Conservation (phyloP, 306 rosid species). For the Astragalus glycyphyllos region DNA sequence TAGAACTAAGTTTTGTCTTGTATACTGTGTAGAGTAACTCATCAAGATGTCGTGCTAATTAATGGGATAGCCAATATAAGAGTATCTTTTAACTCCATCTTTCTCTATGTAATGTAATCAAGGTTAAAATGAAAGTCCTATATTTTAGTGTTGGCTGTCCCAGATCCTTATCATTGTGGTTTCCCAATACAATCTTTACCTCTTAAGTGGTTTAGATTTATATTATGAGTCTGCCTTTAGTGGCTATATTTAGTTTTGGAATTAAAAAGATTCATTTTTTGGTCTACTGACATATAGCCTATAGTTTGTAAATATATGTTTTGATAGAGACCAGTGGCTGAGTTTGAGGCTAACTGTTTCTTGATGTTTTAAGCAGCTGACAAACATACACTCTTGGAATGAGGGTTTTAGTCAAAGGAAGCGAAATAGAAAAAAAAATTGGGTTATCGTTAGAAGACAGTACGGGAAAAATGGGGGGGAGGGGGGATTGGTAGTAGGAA, state of each 20-base stretch:
- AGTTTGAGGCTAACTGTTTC: neutral
- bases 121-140: neutral
- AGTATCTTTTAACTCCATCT: neutral
- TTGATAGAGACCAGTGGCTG: neutral
- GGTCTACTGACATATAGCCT: neutral
- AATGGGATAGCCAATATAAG: neutral
- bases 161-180: neutral
- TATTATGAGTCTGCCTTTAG: neutral
- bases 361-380: neutral
- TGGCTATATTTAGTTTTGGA: constrained; percentile 1
- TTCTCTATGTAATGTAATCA: neutral
- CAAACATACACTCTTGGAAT: neutral
- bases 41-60: constrained; percentile 20
- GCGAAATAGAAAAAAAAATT: too few relatives aligned
- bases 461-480: neutral
- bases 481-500: neutral
- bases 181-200: constrained; percentile 4
- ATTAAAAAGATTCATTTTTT: neutral
- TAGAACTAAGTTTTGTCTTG: neutral
- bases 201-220: neutral
- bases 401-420: too few relatives aligned
- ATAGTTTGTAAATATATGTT: neutral
- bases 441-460: too few relatives aligned
- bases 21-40: neutral
- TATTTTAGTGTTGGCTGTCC: neutral